A percentile compares a stretch with the other conserved stretches of the same genome.
phyloP scores from a whole-genome alignment of 371 early-diverging fungal genomes.

The Pancytospora philotis region DNA sequence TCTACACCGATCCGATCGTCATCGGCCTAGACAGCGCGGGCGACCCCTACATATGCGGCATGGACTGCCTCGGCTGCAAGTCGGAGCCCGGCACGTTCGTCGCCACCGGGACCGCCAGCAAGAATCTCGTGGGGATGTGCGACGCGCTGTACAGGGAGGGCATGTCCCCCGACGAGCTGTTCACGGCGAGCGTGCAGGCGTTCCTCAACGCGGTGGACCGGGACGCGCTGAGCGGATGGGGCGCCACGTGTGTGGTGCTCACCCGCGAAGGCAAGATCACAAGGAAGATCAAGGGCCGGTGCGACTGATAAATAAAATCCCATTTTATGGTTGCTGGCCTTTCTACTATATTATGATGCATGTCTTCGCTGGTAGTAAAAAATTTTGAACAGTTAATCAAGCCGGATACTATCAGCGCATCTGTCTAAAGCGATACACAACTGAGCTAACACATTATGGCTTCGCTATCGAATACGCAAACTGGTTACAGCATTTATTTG shows the following conservation, averaged over 20 bases:
- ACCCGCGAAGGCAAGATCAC: slow-evolving; percentile 25
- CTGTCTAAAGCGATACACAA: neutral
- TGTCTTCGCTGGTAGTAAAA: no score
- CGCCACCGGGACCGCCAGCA: slow-evolving; percentile 78
- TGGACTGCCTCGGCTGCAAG: slow-evolving; percentile 91
- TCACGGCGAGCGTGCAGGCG: slow-evolving; percentile 86
- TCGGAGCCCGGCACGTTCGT: slow-evolving; percentile 86
- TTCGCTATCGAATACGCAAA: no score
- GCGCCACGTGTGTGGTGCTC: slow-evolving; percentile 65
- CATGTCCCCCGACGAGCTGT: slow-evolving; percentile 87
- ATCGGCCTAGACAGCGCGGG: slow-evolving; percentile 74
- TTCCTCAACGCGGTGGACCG: slow-evolving; percentile 90
- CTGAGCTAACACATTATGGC: no score
- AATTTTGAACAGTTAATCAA: no score
- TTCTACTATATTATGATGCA: no score
- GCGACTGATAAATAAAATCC: no score
- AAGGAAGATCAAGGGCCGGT: slow-evolving; percentile 53
- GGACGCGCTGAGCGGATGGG: slow-evolving; percentile 94
- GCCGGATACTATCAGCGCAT: neutral
- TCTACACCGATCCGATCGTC: slow-evolving; percentile 81
- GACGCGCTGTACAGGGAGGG: slow-evolving; percentile 91
- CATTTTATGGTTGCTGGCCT: no score
- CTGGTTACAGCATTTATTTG: neutral
- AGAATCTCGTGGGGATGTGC: slow-evolving; percentile 86
- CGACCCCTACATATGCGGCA: slow-evolving; percentile 76